Base-by-base conservation (phyloP, 1,284 basidiomycete species). In the Cerioporus squamosus region DNA sequence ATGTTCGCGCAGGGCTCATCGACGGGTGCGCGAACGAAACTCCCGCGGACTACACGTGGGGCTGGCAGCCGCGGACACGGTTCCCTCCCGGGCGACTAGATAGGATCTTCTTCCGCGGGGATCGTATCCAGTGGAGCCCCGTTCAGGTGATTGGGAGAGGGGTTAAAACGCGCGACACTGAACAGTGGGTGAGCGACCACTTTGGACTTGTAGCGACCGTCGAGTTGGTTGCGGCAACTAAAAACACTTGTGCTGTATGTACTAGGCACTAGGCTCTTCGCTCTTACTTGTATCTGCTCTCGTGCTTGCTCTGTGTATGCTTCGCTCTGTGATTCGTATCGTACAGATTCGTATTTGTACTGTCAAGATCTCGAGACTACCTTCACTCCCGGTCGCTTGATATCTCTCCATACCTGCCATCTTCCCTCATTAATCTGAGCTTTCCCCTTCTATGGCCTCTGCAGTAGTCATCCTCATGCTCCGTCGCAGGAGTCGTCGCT, bases 161-260 rank as follows among this genome's bases (percentile, higher is more conserved):
- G 2, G 60, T 84, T 46, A 79, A 75, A 66, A 76, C 72, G 42
- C 65, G 74, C 8, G 76, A 70, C 26, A 66, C 75, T 2, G 40
- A 15, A 9, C 40, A 42, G n/a, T 89, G 81, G 80, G 78, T 79
- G 22, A 88, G 85, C 64, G 88, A 90, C 63, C 88, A 91, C 62
- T 86, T 75, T 67, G 88, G 87, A 9, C 72, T 91, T 45, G 62
- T 78, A 43, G 81, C 84, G 22, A 77, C 73, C 40, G 29, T 60
- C 18, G 10, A 51, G 23, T 18, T 51, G 17, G 38, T 36, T 17
- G 10, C 38, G 2, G 26, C 29, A 10, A 36, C 8, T 15, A 36
- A 12, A 36, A 36, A 36, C 33, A 36, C 33, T n/a, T n/a, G 20
- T 42, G 8, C 40, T 20, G 40, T 18, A 15, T 18, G 40, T 42